phyloP scores from a whole-genome alignment of 345 rosid genomes.

The Draba incana region DNA sequence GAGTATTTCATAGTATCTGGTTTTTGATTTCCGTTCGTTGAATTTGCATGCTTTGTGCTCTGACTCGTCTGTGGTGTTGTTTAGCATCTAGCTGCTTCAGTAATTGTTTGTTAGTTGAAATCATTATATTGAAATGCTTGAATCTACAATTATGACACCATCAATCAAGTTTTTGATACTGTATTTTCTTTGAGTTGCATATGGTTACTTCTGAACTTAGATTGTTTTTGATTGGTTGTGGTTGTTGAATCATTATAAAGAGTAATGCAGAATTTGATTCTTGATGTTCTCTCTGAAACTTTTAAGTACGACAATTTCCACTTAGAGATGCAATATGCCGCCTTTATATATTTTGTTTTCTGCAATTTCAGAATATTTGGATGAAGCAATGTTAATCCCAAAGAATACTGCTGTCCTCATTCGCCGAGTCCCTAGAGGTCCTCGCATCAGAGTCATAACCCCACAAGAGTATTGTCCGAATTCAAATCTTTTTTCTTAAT shows the following conservation, averaged over 20 bases:
- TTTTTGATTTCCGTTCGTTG: not conserved
- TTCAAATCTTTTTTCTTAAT: slow-evolving; percentile 45
- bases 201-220: not conserved
- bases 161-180: slow-evolving; percentile 3
- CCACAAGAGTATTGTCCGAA: slow-evolving; percentile 65
- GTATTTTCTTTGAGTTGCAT: no score
- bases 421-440: slow-evolving; percentile 96
- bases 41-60: not conserved
- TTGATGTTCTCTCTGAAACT: not conserved
- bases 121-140: not conserved
- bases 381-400: slow-evolving; percentile 93
- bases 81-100: not conserved
- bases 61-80: not conserved
- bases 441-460: slow-evolving; percentile 89
- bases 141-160: slow-evolving; percentile 1
- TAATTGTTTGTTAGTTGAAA: not conserved
- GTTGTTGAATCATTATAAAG: slow-evolving; percentile 6
- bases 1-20: not conserved
- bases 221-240: slow-evolving; percentile 3
- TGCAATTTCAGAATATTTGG: slow-evolving; percentile 91
- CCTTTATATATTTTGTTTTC: slow-evolving; percentile 36
- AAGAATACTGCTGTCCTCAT: slow-evolving; percentile 94
- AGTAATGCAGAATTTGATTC: not conserved
- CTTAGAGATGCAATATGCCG: slow-evolving; percentile 3
- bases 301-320: not conserved